A percentile compares a stretch with the other conserved stretches of the same genome.
phyloP scores from a whole-genome alignment of 495 filamentous ascomycete species.

The Aspergillus panamensis region DNA sequence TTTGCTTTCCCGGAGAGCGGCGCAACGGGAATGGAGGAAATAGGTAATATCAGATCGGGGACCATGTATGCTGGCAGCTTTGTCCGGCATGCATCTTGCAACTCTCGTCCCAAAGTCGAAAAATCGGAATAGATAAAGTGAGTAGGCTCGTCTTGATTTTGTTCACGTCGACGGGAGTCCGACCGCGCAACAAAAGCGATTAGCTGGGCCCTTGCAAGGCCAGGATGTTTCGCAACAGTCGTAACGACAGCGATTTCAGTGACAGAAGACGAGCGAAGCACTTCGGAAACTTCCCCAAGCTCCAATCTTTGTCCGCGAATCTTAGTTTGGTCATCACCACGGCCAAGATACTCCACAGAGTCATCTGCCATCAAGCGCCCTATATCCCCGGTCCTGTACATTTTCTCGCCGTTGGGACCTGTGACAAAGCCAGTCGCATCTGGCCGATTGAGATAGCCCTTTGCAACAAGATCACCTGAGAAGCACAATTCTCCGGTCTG shows the following conservation, averaged over 20 bases:
- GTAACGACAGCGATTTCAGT: conserved; percentile 38
- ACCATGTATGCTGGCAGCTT: conserved; percentile 54
- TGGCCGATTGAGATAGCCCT: conserved; percentile 77
- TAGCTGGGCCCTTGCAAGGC: conserved; percentile 41
- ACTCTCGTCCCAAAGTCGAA: conserved; percentile 21
- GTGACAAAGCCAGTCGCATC: conserved; percentile 49
- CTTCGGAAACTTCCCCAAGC: conserved; percentile 67
- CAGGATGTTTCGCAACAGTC: conserved; percentile 41
- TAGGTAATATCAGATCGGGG: conserved; percentile 46
- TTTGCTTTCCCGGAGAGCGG: conserved; percentile 49
- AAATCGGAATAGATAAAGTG: conserved; percentile 25
- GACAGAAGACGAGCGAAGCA: conserved; percentile 39
- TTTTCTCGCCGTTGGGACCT: conserved; percentile 36
- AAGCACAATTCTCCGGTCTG: conserved; percentile 84
- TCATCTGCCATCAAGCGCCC: conserved; percentile 46
- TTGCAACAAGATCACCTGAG: conserved; percentile 79
- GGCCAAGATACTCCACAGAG: conserved; percentile 62
- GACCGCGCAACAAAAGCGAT: conserved; percentile 36
- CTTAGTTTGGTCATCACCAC: conserved; percentile 76
- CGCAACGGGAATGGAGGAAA: conserved; percentile 41
- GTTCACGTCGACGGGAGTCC: conserved; percentile 3
- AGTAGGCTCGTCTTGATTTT: conserved; percentile 8
- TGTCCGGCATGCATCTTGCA: conserved; percentile 37
- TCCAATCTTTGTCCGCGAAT: conserved; percentile 75
- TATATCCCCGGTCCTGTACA: conserved; percentile 49